Evolutionary conservation across 1,139 yeast species (phyloP).

Genomic region (Candida sp.): DNA sequence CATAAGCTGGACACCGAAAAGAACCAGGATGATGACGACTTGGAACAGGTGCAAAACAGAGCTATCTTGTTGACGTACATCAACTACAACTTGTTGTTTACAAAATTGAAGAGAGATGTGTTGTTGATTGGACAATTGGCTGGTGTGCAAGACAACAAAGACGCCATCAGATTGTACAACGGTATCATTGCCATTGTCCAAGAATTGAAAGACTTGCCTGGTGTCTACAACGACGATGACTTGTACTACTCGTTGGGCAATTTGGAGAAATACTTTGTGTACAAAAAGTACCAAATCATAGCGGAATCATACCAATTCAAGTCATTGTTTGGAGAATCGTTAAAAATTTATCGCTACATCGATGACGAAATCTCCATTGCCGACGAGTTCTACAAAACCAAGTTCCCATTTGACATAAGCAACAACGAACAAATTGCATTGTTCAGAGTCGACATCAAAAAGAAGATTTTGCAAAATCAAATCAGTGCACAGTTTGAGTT

Average conservation of each 20-base stretch:
- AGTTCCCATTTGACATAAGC: slow-evolving; percentile 44
- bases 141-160: slow-evolving; percentile 42
- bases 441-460: slow-evolving; percentile 30
- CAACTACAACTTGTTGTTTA: slow-evolving; percentile 66
- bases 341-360: slow-evolving; percentile 53
- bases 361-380: slow-evolving; percentile 17
- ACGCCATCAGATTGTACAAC: slow-evolving; percentile 52
- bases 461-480: slow-evolving; percentile 44
- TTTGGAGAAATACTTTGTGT: slow-evolving; percentile 49
- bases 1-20: slow-evolving; percentile 55
- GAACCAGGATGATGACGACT: slow-evolving; percentile 48
- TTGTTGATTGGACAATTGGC: slow-evolving; percentile 44
- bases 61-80: slow-evolving; percentile 79
- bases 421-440: slow-evolving; percentile 33
- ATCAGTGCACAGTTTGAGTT: slow-evolving; percentile 54
- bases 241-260: slow-evolving; percentile 57
- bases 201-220: slow-evolving; percentile 80
- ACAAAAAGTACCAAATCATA: slow-evolving; percentile 46
- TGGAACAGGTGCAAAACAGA: slow-evolving; percentile 66
- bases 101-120: slow-evolving; percentile 75
- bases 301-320: slow-evolving; percentile 54
- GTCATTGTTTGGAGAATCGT: slow-evolving; percentile 54
- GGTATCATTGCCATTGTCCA: slow-evolving; percentile 50
- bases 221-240: slow-evolving; percentile 86
- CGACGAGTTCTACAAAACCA: slow-evolving; percentile 27